phyloP scores from a whole-genome alignment of 139 green algal species.

The Tetratostichococcus sp. region DNA sequence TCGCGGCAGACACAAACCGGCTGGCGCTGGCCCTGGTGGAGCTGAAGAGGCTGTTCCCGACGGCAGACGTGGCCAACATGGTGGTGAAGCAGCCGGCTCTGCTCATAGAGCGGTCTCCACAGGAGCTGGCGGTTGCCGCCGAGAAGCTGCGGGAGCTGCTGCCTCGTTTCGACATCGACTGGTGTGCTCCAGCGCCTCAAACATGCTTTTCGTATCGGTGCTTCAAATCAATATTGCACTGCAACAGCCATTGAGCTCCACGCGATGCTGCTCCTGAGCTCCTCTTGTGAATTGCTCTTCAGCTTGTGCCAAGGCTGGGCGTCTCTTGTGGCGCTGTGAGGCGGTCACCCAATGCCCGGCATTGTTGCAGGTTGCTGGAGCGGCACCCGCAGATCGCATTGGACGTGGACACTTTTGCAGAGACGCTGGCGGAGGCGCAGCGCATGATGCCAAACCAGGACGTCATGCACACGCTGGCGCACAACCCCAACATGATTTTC shows the following conservation, averaged over 20 bases:
- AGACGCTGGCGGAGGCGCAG: constrained; percentile 41
- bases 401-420: constrained; percentile 56
- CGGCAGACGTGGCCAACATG: constrained; percentile 46
- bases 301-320: too few relatives aligned
- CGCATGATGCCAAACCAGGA: constrained; percentile 57
- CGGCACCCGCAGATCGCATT: constrained; percentile 51
- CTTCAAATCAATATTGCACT: too few relatives aligned
- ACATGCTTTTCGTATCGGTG: too few relatives aligned
- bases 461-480: constrained; percentile 39
- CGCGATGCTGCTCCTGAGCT: too few relatives aligned
- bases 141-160: constrained; percentile 47
- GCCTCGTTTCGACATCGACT: constrained; percentile 53
- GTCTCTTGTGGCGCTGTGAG: too few relatives aligned
- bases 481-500: constrained; percentile 67
- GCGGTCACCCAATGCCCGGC: too few relatives aligned
- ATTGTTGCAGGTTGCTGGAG: constrained; percentile 48
- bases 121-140: constrained; percentile 21
- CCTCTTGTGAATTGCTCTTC: too few relatives aligned
- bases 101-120: constrained; percentile 48
- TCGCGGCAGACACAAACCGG: constrained; percentile 2
- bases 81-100: constrained; percentile 46
- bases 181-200: background rate
- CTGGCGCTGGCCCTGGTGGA: constrained; percentile 36
- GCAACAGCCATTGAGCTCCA: too few relatives aligned
- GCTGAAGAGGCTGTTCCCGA: constrained; percentile 61